Conservation (phyloP, 176 grass and related monocot species). For the Paspalum notatum region DNA sequence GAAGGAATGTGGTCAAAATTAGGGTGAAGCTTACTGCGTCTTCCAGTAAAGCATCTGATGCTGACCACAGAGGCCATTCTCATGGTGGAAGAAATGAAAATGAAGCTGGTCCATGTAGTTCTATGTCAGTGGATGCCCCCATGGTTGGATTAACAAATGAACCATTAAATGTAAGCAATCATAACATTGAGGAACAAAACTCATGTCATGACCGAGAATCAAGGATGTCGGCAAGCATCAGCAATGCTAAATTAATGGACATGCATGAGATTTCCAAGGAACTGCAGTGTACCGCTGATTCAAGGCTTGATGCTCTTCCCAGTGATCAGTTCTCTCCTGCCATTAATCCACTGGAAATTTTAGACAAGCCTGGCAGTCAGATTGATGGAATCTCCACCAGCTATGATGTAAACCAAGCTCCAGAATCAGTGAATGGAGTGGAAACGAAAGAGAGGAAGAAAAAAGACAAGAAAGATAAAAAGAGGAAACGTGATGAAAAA, state of each 20-base stretch:
- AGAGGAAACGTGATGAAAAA: constrained; percentile 66
- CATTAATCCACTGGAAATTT: constrained; percentile 35
- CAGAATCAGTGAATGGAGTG: constrained; percentile 28
- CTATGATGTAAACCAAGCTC: constrained; percentile 50
- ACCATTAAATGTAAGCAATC: constrained; percentile 62
- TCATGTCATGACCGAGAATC: constrained; percentile 74
- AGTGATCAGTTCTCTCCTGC: constrained; percentile 47
- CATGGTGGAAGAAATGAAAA: constrained; percentile 73
- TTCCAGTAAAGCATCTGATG: constrained; percentile 82
- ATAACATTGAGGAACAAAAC: constrained; percentile 67
- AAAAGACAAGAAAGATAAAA: constrained; percentile 85
- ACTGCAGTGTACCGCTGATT: constrained; percentile 88
- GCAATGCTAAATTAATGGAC: constrained; percentile 70
- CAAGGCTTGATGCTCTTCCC: constrained; percentile 45
- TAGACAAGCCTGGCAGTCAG: constrained; percentile 43
- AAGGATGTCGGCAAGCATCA: constrained; percentile 83
- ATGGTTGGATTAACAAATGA: constrained; percentile 57
- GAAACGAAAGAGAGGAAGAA: constrained; percentile 64
- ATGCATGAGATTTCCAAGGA: constrained; percentile 70
- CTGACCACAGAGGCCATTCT: constrained; percentile 54
- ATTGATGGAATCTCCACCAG: constrained; percentile 50
- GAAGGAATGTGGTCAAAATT: constrained; percentile 90
- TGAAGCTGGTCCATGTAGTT: constrained; percentile 83
- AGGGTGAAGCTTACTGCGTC: constrained; percentile 73
- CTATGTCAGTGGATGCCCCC: constrained; percentile 94